A percentile compares a stretch with the other conserved stretches of the same genome.
phyloP scores from a whole-genome alignment of 768 basidiomycete species.

The Calocera viscosa region DNA sequence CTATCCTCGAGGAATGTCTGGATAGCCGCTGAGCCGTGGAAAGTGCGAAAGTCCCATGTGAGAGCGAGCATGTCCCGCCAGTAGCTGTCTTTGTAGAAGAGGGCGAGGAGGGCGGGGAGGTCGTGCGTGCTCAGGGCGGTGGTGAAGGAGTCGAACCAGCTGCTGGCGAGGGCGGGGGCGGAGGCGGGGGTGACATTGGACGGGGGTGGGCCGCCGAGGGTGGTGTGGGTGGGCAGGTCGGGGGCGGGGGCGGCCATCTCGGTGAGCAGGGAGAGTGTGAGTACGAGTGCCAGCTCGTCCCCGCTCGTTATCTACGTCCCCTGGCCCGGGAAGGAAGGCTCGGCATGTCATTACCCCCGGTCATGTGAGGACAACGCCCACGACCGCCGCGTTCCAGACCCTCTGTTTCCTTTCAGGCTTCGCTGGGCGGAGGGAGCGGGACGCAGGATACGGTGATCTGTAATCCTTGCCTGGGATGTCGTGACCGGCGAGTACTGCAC shows the following conservation, averaged over 20 bases:
- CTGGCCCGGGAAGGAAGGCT: too few relatives aligned
- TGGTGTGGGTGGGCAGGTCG: not conserved
- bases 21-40: not conserved
- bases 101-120: not conserved
- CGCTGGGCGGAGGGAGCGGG: too few relatives aligned
- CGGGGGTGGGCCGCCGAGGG: not conserved
- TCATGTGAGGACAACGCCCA: too few relatives aligned
- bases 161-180: not conserved
- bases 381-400: too few relatives aligned
- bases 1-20: not conserved
- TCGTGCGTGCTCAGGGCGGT: not conserved
- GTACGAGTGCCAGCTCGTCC: not conserved
- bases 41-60: constrained; percentile 11
- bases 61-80: constrained; percentile 12
- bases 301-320: too few relatives aligned
- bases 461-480: too few relatives aligned
- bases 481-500: too few relatives aligned
- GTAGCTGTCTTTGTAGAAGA: constrained; percentile 21
- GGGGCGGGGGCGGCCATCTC: not conserved
- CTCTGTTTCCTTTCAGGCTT: too few relatives aligned
- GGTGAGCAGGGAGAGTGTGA: not conserved
- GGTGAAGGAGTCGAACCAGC: not conserved
- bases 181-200: not conserved
- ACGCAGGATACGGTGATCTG: too few relatives aligned
- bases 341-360: too few relatives aligned